Base-by-base conservation (phyloP, 129 eudicot genomes). In the Artemisia tridentata region DNA sequence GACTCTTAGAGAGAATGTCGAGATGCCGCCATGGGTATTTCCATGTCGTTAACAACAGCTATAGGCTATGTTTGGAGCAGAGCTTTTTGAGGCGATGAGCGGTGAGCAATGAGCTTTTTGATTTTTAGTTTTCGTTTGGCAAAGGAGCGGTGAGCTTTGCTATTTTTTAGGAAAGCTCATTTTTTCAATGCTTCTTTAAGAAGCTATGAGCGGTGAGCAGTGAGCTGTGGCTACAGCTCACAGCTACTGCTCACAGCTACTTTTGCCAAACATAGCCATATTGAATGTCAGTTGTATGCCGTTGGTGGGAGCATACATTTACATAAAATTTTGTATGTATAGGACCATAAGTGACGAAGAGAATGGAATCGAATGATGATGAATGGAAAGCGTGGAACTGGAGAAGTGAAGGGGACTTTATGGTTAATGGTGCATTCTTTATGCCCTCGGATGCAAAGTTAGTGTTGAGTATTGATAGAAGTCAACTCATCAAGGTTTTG, bases 361-460 rank as follows among this genome's bases (percentile, higher is more conserved):
- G 96, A 46, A 83, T 85, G 86, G 92, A 84, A 17, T 61, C 92
- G 1, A 73, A 82, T 52, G 87, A 81, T 63, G 84, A 85, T 21
- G 81, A 86, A 52, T 91, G 97, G 97, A 73, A 73, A 12, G 72
- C 65, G 14, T 91, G 97, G 97, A 86, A 91, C 96, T 1, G 90
- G n/a, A n/a, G n/a, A n/a, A n/a, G n/a, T n/a, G n/a, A 91, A 13
- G 97, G 92, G 21, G 96, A 91, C 75, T 47, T 78, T 21, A 74
- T 91, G 97, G 96, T 85, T 20, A 91, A 91, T 21, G 97, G 97
- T 43, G 98, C 98, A 11, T 87, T 85, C 75, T 93, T 93, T 71
- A 92, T 88, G 23, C 93, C 99, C 12, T 95, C 99, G 0, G 99
- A 97, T 76, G 86, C 65, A 27, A 82, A 18, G 41, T 80, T 12